Evolutionary conservation across 768 basidiomycete species (phyloP).

Genomic region (Agrocybe chaxingu): DNA sequence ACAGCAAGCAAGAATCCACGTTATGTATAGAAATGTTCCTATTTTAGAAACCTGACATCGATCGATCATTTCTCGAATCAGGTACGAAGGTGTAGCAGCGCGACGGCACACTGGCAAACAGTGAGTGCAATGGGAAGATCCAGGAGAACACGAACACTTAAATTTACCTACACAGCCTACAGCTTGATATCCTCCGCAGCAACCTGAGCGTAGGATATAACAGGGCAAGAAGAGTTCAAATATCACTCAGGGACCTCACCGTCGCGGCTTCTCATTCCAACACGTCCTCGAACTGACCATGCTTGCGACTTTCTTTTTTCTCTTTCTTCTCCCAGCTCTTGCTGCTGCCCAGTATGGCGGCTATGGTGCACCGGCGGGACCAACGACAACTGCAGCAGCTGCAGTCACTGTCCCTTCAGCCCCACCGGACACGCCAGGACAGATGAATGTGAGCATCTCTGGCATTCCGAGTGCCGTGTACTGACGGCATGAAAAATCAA

Average conservation of each 20-base stretch:
- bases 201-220: slow-evolving; percentile 8
- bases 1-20: too few relatives aligned
- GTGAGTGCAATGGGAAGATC: too few relatives aligned
- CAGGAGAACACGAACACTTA: too few relatives aligned
- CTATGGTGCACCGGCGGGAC: slow-evolving; percentile 21
- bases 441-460: slow-evolving; percentile 30
- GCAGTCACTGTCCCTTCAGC: slow-evolving; percentile 33
- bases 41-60: too few relatives aligned
- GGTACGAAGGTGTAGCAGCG: too few relatives aligned
- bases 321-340: slow-evolving; percentile 29
- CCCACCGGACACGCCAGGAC: slow-evolving; percentile 30
- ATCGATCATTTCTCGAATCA: too few relatives aligned
- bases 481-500: slow-evolving; percentile 12
- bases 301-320: slow-evolving; percentile 13
- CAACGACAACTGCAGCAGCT: slow-evolving; percentile 19
- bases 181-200: too few relatives aligned
- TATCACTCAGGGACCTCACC: not conserved
- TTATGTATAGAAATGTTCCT: too few relatives aligned
- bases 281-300: slow-evolving; percentile 26
- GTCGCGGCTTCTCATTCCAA: slow-evolving; percentile 1
- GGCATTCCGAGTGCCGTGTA: not conserved
- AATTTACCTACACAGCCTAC: too few relatives aligned
- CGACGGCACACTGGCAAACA: too few relatives aligned
- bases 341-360: slow-evolving; percentile 34
- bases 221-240: not conserved